Conservation (phyloP, 371 early-diverging fungal species). For the Rhizopus delemar region DNA sequence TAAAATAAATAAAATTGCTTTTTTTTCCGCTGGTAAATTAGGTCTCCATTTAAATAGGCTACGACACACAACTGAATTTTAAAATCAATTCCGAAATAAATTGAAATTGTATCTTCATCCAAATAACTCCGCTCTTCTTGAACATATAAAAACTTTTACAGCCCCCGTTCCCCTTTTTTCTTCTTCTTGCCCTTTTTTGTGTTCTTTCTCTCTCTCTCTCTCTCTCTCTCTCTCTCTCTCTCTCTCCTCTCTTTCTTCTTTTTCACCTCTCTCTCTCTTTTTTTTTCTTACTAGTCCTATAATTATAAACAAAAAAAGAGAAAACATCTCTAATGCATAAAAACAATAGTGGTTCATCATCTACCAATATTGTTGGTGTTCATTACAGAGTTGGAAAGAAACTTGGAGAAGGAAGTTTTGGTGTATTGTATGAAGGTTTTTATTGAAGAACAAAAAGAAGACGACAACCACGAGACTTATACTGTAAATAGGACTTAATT, state of each 20-base stretch:
- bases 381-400: conserved; percentile 84
- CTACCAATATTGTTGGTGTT: conserved; percentile 79
- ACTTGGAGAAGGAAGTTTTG: conserved; percentile 90
- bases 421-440: conserved; percentile 92
- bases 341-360: conserved; percentile 18
- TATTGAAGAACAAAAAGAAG: not conserved
- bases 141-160: not conserved
- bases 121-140: not conserved
- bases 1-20: no score
- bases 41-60: no score
- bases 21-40: no score
- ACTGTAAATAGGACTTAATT: conserved; percentile 53
- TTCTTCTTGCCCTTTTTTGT: not conserved
- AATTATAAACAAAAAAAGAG: not conserved
- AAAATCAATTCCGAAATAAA: no score
- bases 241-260: not conserved
- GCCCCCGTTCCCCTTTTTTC: not conserved
- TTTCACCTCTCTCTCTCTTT: not conserved
- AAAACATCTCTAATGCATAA: conserved; percentile 9
- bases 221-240: not conserved
- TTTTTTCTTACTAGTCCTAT: not conserved
- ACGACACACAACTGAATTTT: no score
- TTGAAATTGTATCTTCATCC: not conserved
- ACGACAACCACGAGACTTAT: conserved; percentile 12
- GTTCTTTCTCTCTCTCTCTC: not conserved